These are phyloP conservation scores for Dictyostelium brefeldianum DNA, from an alignment of 78 protist species.

Conservation along the genomic window DNA sequence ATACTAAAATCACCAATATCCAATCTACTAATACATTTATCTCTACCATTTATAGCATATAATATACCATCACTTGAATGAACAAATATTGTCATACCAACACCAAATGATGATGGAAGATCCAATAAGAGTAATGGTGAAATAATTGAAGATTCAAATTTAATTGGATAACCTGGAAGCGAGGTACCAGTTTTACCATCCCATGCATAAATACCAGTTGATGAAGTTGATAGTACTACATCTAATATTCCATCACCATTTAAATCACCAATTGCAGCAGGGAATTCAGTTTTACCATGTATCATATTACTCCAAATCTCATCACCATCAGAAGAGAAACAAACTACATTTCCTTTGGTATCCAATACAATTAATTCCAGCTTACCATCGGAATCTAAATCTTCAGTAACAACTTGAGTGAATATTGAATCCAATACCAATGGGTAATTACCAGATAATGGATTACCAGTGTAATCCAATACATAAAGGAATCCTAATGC, in stretches of 20 bases:
- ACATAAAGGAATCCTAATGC: slow-evolving; percentile 84
- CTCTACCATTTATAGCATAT: slow-evolving; percentile 19
- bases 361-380: slow-evolving; percentile 85
- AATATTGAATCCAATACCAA: slow-evolving; percentile 90
- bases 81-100: slow-evolving; percentile 33
- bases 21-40: slow-evolving; percentile 29
- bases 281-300: slow-evolving; percentile 53
- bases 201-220: slow-evolving; percentile 89
- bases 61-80: slow-evolving; percentile 49
- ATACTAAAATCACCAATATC: slow-evolving; percentile 85
- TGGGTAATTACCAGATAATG: slow-evolving; percentile 71
- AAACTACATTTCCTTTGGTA: slow-evolving; percentile 70
- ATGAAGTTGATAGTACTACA: slow-evolving; percentile 85
- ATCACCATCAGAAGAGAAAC: slow-evolving; percentile 61
- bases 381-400: slow-evolving; percentile 91
- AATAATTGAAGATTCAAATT: slow-evolving; percentile 28
- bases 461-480: slow-evolving; percentile 70
- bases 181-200: slow-evolving; percentile 80
- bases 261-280: slow-evolving; percentile 90
- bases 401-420: slow-evolving; percentile 82
- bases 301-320: slow-evolving; percentile 70
- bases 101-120: neutral
- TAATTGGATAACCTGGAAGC: slow-evolving; percentile 83
- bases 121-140: slow-evolving; percentile 52
- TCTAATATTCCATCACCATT: slow-evolving; percentile 95